These are phyloP conservation scores for Carpinus viminea DNA, from an alignment of 306 rosid genomes.

Conservation along the genomic window DNA sequence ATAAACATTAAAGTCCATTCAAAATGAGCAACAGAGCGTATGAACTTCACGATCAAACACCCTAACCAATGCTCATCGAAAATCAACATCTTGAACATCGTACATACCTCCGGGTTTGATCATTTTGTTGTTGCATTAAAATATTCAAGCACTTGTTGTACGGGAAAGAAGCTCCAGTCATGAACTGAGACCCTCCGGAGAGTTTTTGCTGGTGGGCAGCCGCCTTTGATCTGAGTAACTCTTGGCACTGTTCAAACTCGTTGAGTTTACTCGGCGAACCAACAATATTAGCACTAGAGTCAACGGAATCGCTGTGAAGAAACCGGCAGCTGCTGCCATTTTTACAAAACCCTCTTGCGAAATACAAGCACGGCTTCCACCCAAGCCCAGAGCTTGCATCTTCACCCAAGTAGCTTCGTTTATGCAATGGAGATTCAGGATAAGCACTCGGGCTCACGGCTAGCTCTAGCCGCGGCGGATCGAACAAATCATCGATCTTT, in stretches of 20 bases:
- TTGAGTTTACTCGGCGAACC: conserved; percentile 73
- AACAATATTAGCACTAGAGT: conserved; percentile 35
- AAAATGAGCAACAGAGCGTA: neutral
- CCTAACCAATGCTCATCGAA: neutral
- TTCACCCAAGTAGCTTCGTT: conserved; percentile 83
- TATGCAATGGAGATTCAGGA: conserved; percentile 68
- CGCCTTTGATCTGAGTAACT: conserved; percentile 64
- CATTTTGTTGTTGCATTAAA: conserved; percentile 71
- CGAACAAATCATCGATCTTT: conserved; percentile 59
- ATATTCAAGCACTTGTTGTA: conserved; percentile 65
- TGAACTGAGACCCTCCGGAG: conserved; percentile 49
- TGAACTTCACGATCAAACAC: neutral
- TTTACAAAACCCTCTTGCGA: conserved; percentile 88
- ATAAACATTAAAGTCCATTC: neutral
- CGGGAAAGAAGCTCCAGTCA: conserved; percentile 56
- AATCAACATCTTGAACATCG: neutral
- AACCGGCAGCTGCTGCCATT: conserved; percentile 85
- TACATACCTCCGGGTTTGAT: conserved; percentile 52
- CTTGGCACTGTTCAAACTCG: conserved; percentile 72
- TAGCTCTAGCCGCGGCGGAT: conserved; percentile 54
- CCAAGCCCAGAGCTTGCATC: conserved; percentile 63
- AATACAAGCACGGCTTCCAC: conserved; percentile 82
- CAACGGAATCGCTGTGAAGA: conserved; percentile 71
- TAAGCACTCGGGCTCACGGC: conserved; percentile 40
- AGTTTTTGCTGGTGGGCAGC: conserved; percentile 65